Evolutionary conservation across 179 eudicot genomes (phyloP), one percentile per base, ranked within the genome.

Genomic region (Spinacia oleracea): DNA sequence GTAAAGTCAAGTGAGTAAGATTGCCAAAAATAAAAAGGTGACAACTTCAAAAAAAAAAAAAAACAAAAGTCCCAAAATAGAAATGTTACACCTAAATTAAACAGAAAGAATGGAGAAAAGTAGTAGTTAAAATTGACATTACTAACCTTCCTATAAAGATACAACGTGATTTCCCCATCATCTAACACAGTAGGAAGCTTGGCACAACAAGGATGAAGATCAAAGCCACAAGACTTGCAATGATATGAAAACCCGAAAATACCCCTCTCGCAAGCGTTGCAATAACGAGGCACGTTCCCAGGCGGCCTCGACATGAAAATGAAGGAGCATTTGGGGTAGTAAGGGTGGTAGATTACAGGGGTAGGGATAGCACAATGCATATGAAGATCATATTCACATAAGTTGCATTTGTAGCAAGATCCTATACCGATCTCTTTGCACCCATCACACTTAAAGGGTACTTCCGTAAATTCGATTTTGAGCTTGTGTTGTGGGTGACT

Each of bases 401-500:
- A 6, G 31, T 73, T 58, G 82, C 98, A 95, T 73, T 75, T 87
- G 83, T 93, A 94, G 35, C 83, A 83, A 10, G 91, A 88, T 20
- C 97, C 98, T 34, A 94, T 89, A 12, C 98, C 97, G 6, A 85
- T 89, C 59, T 95, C 97, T 60, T 90, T 93, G 89, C 97, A 95
- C 7, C 98, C 97, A 67, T 95, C 97, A 79, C 98, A 95, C 78
- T 91, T 91, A 88, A 93, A 95, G 2, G 93, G 91, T 16, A 78
- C 70, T 25, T 93, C 88, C 14, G 91, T 66, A 79, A 87, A 83
- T 11, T 91, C 92, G n/a, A 85, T 80, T 77, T 85, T 87, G 62
- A 93, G 97, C 81, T 78, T 88, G 90, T 94, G 98, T 77, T 90
- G 83, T n/a, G 92, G 97, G 89, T 95, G 97, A 85, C 93, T 88